Evolutionary conservation across 1,284 basidiomycete species (phyloP).

Genomic region (Heterobasidion occidentale): DNA sequence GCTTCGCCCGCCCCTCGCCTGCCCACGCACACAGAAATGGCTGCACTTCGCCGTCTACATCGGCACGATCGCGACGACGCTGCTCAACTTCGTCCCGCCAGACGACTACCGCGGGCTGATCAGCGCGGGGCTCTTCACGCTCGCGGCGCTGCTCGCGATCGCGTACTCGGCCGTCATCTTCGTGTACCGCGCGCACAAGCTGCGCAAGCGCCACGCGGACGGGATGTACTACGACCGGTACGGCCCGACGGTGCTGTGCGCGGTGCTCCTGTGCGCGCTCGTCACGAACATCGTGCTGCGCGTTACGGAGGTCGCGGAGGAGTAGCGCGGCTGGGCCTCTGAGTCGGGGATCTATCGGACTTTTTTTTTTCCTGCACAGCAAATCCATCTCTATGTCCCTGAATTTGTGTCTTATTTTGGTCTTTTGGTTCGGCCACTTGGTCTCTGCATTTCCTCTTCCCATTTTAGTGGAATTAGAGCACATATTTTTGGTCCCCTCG

Average conservation of each 20-base stretch:
- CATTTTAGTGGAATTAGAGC: too few relatives aligned
- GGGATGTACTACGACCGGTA: conserved; percentile 86
- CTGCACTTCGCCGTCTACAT: conserved; percentile 88
- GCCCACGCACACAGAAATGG: conserved; percentile 65
- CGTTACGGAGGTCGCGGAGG: conserved; percentile 20
- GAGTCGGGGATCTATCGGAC: neutral
- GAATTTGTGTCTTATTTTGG: too few relatives aligned
- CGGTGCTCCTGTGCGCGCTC: conserved; percentile 64
- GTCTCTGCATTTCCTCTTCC: too few relatives aligned
- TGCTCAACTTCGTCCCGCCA: conserved; percentile 83
- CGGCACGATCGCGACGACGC: conserved; percentile 80
- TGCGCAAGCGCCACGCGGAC: conserved; percentile 70
- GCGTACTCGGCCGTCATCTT: conserved; percentile 87
- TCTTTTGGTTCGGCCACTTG: too few relatives aligned
- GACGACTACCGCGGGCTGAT: conserved; percentile 76
- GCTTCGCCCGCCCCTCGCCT: neutral
- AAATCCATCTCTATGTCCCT: too few relatives aligned
- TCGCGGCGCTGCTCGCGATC: conserved; percentile 84
- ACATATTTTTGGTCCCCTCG: too few relatives aligned
- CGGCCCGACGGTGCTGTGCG: conserved; percentile 75
- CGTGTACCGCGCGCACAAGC: conserved; percentile 73
- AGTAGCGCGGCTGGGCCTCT: neutral
- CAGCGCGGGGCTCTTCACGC: conserved; percentile 82
- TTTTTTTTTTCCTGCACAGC: neutral
- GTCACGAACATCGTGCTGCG: conserved; percentile 70